phyloP scores from a whole-genome alignment of 495 filamentous ascomycete species.

The Neurospora tetrasperma region DNA sequence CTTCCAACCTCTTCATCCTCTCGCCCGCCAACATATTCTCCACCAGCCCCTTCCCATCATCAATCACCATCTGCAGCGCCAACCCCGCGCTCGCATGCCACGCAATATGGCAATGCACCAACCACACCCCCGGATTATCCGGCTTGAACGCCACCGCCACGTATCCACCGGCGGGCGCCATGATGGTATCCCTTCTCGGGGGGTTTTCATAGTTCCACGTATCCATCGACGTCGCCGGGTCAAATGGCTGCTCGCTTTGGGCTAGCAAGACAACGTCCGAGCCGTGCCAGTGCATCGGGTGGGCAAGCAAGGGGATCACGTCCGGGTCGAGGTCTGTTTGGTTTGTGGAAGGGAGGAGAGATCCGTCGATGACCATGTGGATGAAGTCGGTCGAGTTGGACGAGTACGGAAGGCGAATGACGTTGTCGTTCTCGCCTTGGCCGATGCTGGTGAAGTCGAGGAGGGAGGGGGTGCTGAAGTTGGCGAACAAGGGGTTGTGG shows the following conservation, averaged over 20 bases:
- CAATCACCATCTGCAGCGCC: constrained; percentile 31
- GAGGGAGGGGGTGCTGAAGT: constrained; percentile 7
- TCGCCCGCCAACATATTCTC: background rate
- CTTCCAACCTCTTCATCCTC: background rate
- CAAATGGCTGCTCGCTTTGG: constrained; percentile 18
- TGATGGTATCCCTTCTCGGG: constrained; percentile 46
- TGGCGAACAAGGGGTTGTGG: constrained; percentile 4
- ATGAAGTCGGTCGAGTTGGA: background rate
- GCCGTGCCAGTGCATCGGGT: constrained; percentile 43
- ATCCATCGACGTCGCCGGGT: constrained; percentile 5
- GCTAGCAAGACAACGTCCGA: constrained; percentile 14
- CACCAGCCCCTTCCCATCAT: background rate
- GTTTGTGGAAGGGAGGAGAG: background rate
- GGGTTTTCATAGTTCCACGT: constrained; percentile 35
- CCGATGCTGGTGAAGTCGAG: background rate
- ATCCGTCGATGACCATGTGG: constrained; percentile 10
- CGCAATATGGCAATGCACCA: constrained; percentile 45
- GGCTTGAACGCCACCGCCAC: constrained; percentile 40
- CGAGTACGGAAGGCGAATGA: background rate
- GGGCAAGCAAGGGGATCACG: background rate
- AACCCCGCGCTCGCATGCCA: constrained; percentile 40
- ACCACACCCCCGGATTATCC: constrained; percentile 46
- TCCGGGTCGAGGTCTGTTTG: background rate
- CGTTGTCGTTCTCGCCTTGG: background rate
- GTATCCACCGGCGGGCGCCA: constrained; percentile 30